A percentile compares a stretch with the other conserved stretches of the same genome.
phyloP scores from a whole-genome alignment of 257 asterid genomes.

The Thymus quinquecostatus region DNA sequence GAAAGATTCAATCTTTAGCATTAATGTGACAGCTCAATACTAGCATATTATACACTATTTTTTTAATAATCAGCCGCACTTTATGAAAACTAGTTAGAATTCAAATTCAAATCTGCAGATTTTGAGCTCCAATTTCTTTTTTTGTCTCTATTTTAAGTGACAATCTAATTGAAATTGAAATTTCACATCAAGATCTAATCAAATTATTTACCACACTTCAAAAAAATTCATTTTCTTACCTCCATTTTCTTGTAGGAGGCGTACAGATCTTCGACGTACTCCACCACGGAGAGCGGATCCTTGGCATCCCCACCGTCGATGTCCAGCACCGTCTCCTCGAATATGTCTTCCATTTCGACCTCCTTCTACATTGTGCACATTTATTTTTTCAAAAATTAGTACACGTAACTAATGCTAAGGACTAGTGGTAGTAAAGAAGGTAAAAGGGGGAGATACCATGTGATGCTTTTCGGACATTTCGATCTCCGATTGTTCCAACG shows the following conservation, averaged over 20 bases:
- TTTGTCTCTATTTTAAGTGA: constrained; percentile 25
- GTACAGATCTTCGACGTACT: constrained; percentile 79
- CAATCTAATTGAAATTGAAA: constrained; percentile 3
- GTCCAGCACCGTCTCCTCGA: constrained; percentile 68
- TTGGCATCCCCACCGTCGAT: constrained; percentile 68
- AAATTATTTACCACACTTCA: not conserved
- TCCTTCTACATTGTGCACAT: constrained; percentile 45
- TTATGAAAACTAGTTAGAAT: constrained; percentile 9
- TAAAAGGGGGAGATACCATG: constrained; percentile 42
- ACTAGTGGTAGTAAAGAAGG: not conserved
- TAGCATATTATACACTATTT: not conserved
- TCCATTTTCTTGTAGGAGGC: constrained; percentile 77
- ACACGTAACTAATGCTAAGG: not conserved
- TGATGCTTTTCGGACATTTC: constrained; percentile 47
- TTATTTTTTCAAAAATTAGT: not conserved
- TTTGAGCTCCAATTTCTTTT: not conserved
- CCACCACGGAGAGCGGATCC: constrained; percentile 73
- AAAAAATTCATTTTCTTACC: constrained; percentile 41
- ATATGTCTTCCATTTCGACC: constrained; percentile 92
- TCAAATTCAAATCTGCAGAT: constrained; percentile 29
- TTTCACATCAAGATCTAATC: constrained; percentile 1
- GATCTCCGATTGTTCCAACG: constrained; percentile 62
- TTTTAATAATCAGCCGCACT: constrained; percentile 14
- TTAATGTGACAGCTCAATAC: constrained; percentile 26
- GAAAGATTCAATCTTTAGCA: constrained; percentile 6